Base-by-base conservation (phyloP, 495 filamentous ascomycete genomes). In the Physcia stellaris region DNA sequence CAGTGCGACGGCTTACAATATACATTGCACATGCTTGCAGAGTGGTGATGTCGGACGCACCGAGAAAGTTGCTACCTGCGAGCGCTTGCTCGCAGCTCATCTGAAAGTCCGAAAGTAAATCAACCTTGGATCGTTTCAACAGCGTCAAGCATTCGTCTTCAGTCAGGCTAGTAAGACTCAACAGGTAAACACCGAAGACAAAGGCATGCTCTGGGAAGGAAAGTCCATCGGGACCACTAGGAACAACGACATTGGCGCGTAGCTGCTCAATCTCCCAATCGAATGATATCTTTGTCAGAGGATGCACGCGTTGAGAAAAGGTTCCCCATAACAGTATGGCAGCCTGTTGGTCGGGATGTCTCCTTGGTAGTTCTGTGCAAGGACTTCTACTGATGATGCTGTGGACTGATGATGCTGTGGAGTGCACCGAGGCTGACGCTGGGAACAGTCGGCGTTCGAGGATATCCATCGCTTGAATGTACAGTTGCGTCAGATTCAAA, bases 361-460 rank as follows among this genome's bases (percentile, higher is more conserved):
- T 3, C 6, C n/a, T 6, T 31, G 2, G 6, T 13, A 13, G 0
- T 31, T 31, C n/a, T 30, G 2, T 30, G n/a, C n/a, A 30, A 31
- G 28, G 16, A 0, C n/a, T 31, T 16, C 16, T 16, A 4, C 16
- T 30, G 3, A 12, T 15, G n/a, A 12, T 4, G 16, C n/a, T 12
- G 2, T 30, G 28, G 28, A 4, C 16, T 12, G 16, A 16, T 67
- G 64, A 63, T 67, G 64, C 46, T n/a, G n/a, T n/a, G n/a, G n/a
- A n/a, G n/a, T n/a, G n/a, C n/a, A n/a, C n/a, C n/a, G n/a, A n/a
- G n/a, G n/a, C n/a, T n/a, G n/a, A n/a, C n/a, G n/a, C n/a, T n/a
- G n/a, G n/a, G n/a, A n/a, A n/a, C n/a, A n/a, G n/a, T n/a, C n/a
- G n/a, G n/a, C n/a, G n/a, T n/a, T n/a, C n/a, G n/a, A n/a, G n/a